Conservation (phyloP, 2,329 filamentous ascomycete species). For the Aspergillus sp. region DNA sequence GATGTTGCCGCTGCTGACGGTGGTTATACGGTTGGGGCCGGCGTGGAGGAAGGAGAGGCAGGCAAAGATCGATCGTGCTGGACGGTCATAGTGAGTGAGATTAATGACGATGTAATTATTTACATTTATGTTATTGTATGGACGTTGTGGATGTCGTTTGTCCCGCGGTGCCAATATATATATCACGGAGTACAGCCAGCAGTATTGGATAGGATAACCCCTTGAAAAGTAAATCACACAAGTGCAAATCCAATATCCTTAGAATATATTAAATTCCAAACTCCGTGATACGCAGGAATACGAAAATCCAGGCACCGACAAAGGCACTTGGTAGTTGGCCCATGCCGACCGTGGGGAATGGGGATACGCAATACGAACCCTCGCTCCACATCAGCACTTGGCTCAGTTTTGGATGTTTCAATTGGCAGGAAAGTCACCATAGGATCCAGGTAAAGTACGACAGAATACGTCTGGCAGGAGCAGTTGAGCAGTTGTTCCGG, state of each 20-base stretch:
- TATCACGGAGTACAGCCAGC: too few species aligned
- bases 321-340: background rate
- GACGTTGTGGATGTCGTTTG: too few species aligned
- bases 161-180: too few species aligned
- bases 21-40: constrained; percentile 2
- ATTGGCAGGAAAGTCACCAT: background rate
- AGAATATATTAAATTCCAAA: too few species aligned
- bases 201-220: too few species aligned
- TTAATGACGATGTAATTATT: too few species aligned
- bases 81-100: too few species aligned
- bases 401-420: background rate
- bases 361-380: background rate
- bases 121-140: too few species aligned
- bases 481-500: background rate
- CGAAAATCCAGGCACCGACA: too few species aligned
- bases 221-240: too few species aligned
- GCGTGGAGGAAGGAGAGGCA: constrained; percentile 7
- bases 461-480: background rate
- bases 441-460: background rate
- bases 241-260: too few species aligned
- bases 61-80: background rate
- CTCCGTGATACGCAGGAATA: too few species aligned
- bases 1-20: background rate
- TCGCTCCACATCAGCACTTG: background rate
- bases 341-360: background rate